Base-by-base conservation (phyloP, 371 early-diverging fungal genomes). In the Syncephalis plumigaleata region DNA sequence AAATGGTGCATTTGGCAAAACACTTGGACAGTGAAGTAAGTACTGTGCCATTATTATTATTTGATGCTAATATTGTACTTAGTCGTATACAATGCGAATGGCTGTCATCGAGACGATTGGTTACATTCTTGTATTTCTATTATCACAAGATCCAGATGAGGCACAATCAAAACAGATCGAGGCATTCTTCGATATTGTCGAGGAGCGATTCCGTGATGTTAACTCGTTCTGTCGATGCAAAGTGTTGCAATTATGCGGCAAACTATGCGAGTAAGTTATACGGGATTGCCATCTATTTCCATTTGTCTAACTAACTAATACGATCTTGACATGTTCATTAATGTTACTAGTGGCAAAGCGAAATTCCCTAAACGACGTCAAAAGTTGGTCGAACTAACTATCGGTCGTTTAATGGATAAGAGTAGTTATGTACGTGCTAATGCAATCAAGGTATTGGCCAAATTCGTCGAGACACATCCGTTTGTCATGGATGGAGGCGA, bases 51-150 rank as follows among this genome's bases (percentile, higher is more conserved):
- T n/a, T n/a, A n/a, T n/a, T n/a, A 9, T 9, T 46, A 48, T 23
- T 22, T 24, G 13, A 20, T 37, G 18, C 15, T 2, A 15, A 20
- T 53, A 21, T 17, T 17, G 42, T 26, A 44, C 8, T n/a, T 57
- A 88, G 84, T 76, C 87, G 0, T 84, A 90, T 62, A 62, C 71
- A 9, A 80, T 94, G 65, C 70, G 97, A 42, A 70, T 67, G 18
- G 80, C 84, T 0, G 73, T 94, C 56, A 75, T 92, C 21, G 95
- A 96, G 43, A 78, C 86, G 8, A 61, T 91, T 16, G 91, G 84
- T 7, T 68, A 79, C 50, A 62, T 94, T 23, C 85, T 90, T 47
- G 66, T 75, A 13, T 71, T 78, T 36, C 55, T 81, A 3, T 64
- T 85, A 9, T 66, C 70, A 31, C 64, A 65, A 8, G 80, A 79